These are phyloP conservation scores for Emmonsiellopsis sp. DNA, from an alignment of 2,329 filamentous ascomycete genomes.

Conservation along the genomic window DNA sequence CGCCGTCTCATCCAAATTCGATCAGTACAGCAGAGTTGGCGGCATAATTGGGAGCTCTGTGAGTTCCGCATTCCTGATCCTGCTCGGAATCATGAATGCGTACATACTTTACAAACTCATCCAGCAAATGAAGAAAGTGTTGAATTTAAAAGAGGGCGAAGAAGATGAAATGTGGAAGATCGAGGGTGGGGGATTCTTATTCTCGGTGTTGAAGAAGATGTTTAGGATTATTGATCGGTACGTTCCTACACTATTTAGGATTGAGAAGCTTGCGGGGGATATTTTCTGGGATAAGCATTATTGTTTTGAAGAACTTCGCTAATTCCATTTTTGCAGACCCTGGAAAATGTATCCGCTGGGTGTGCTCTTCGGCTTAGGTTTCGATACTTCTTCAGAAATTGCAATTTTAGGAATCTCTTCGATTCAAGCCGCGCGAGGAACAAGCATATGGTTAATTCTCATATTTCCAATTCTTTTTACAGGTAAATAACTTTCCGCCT, in stretches of 20 bases:
- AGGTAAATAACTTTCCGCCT: conserved; percentile 34
- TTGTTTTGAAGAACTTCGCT: not conserved
- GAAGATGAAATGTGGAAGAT: conserved; percentile 53
- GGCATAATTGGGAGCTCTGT: conserved; percentile 85
- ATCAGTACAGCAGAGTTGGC: conserved; percentile 68
- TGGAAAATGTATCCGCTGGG: conserved; percentile 98
- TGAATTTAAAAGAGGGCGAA: conserved; percentile 40
- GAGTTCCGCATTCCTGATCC: conserved; percentile 70
- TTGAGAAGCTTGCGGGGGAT: too few species aligned
- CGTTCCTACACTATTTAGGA: not conserved
- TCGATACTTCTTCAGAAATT: conserved; percentile 92
- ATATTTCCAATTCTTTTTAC: conserved; percentile 89
- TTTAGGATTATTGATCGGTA: conserved; percentile 61
- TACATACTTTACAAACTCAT: conserved; percentile 77
- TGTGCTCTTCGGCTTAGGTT: conserved; percentile 81
- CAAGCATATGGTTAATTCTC: conserved; percentile 85
- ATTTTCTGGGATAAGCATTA: too few species aligned
- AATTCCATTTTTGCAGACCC: conserved; percentile 19
- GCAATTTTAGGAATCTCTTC: conserved; percentile 84
- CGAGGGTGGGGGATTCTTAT: conserved; percentile 68
- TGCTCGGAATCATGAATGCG: conserved; percentile 73
- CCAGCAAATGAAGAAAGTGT: conserved; percentile 54
- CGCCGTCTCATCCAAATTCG: conserved; percentile 71
- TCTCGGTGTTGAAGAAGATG: conserved; percentile 60
- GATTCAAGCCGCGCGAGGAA: conserved; percentile 76